Conservation (phyloP, 2,329 filamentous ascomycete genomes). For the Clarireedia monteithiana region DNA sequence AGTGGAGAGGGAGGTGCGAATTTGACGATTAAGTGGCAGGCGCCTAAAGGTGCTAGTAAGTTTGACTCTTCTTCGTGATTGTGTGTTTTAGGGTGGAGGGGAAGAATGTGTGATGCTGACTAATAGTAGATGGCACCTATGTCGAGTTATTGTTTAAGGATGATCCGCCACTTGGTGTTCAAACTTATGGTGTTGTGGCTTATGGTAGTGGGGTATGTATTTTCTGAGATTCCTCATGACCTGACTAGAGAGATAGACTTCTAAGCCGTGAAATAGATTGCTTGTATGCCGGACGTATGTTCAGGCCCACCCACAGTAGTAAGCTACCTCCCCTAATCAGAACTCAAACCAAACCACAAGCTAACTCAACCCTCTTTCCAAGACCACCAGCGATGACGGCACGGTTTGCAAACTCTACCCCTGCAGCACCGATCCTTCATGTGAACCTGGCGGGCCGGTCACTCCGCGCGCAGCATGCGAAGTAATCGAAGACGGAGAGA, state of each 20-base stretch:
- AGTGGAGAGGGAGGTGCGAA: neutral
- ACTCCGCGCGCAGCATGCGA: neutral
- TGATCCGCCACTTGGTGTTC: neutral
- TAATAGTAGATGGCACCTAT: neutral
- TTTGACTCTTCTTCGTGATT: neutral
- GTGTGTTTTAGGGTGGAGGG: neutral
- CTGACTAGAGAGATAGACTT: neutral
- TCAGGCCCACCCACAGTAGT: neutral
- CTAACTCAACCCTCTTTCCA: neutral
- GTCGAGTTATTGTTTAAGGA: neutral
- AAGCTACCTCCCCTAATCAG: neutral
- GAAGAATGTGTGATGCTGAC: neutral
- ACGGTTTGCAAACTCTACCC: neutral
- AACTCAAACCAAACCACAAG: neutral
- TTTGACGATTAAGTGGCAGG: conserved; percentile 1
- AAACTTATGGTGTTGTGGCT: conserved; percentile 1
- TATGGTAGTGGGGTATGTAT: neutral
- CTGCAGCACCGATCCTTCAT: neutral
- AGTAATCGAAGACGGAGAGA: neutral
- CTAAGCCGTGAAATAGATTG: neutral
- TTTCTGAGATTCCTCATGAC: neutral
- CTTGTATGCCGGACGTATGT: conserved; percentile 1
- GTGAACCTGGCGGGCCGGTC: neutral
- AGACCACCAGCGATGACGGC: neutral
- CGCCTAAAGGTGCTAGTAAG: neutral